A percentile compares a stretch with the other conserved stretches of the same genome.
Evolutionary conservation across 1,139 yeast species (phyloP).

Genomic region (Yamadazyma kanchanaburiensis): DNA sequence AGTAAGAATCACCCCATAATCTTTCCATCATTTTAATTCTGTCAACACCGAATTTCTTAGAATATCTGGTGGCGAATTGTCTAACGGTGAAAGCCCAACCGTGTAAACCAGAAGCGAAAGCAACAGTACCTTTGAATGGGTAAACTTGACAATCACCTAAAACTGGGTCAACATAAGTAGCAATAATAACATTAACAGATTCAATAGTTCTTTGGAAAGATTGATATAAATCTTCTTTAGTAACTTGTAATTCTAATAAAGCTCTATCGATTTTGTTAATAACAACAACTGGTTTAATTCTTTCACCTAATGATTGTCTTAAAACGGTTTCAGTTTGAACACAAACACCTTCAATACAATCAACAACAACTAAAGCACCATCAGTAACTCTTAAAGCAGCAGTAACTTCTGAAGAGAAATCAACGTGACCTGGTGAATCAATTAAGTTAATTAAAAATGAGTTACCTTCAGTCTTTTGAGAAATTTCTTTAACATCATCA

Average conservation of each 20-base stretch:
- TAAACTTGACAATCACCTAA: slow-evolving; percentile 97
- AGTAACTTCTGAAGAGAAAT: slow-evolving; percentile 99
- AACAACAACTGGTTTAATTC: slow-evolving; percentile 98
- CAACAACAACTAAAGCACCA: slow-evolving; percentile 99
- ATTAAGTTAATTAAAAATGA: slow-evolving; percentile 96
- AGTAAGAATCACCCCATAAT: slow-evolving; percentile 99
- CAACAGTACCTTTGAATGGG: slow-evolving; percentile 99
- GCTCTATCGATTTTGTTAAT: slow-evolving; percentile 99
- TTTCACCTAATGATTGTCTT: slow-evolving; percentile 99
- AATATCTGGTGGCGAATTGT: slow-evolving; percentile 97
- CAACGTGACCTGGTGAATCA: slow-evolving; percentile 99
- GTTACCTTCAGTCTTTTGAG: slow-evolving; percentile 93
- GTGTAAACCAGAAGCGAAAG: slow-evolving; percentile 99
- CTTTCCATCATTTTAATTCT: slow-evolving; percentile 96
- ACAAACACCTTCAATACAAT: slow-evolving; percentile 99
- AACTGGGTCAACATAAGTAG: slow-evolving; percentile 88
- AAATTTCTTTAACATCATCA: slow-evolving; percentile 91
- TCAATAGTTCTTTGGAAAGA: slow-evolving; percentile 98
- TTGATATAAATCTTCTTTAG: slow-evolving; percentile 99
- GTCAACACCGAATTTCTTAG: slow-evolving; percentile 99
- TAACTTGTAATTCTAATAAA: slow-evolving; percentile 95
- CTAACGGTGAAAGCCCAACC: slow-evolving; percentile 99
- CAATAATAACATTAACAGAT: slow-evolving; percentile 96
- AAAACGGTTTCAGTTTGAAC: slow-evolving; percentile 99
- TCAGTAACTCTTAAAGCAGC: slow-evolving; percentile 99